phyloP scores from a whole-genome alignment of 2,329 filamentous ascomycete species.

The Nemania sp. region DNA sequence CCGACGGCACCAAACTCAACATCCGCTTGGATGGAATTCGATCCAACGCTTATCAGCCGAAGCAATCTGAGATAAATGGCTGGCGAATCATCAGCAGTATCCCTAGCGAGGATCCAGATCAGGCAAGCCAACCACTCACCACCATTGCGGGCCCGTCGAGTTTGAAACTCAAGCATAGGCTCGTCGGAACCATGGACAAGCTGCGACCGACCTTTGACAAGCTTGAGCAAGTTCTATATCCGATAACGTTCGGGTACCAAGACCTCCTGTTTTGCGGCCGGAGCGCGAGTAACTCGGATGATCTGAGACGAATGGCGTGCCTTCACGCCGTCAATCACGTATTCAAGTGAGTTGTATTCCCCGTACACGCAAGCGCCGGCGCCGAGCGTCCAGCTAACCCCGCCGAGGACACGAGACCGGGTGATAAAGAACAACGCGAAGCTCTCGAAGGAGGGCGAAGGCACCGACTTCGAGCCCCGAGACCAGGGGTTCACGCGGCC shows the following conservation, averaged over 20 bases:
- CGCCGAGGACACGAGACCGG: slow-evolving; percentile 73
- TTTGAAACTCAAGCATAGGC: slow-evolving; percentile 71
- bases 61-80: slow-evolving; percentile 51
- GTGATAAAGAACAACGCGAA: slow-evolving; percentile 92
- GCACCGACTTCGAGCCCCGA: slow-evolving; percentile 72
- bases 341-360: slow-evolving; percentile 69
- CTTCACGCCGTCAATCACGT: slow-evolving; percentile 91
- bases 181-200: slow-evolving; percentile 59
- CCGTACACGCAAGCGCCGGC: neutral
- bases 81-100: slow-evolving; percentile 54
- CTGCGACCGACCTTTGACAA: slow-evolving; percentile 62
- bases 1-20: slow-evolving; percentile 64
- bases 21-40: slow-evolving; percentile 57
- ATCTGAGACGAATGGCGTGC: slow-evolving; percentile 72
- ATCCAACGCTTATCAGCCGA: slow-evolving; percentile 55
- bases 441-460: slow-evolving; percentile 67
- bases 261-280: slow-evolving; percentile 80
- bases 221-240: slow-evolving; percentile 67
- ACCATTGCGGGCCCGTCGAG: slow-evolving; percentile 48
- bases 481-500: slow-evolving; percentile 96
- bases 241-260: slow-evolving; percentile 78
- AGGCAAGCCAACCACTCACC: slow-evolving; percentile 42
- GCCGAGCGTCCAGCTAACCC: neutral
- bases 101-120: slow-evolving; percentile 47
- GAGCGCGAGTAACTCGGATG: slow-evolving; percentile 68